These are phyloP conservation scores for Thalassiosira mediterranea DNA, from an alignment of 352 stramenopile species.

Conservation along the genomic window DNA sequence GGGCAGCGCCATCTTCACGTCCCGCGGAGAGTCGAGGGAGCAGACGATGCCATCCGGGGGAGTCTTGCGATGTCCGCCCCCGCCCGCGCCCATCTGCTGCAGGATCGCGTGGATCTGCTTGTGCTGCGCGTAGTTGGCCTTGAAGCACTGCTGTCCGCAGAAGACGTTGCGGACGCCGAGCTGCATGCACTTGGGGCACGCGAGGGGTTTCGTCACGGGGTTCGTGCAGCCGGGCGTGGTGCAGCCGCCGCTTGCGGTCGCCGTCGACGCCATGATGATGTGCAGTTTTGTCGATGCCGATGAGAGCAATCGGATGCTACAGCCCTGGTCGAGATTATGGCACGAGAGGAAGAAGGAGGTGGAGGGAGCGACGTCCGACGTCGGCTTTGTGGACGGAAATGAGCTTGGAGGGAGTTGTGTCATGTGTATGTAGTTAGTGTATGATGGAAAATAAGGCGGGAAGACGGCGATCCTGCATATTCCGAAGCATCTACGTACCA, in stretches of 20 bases:
- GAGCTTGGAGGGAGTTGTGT: too few species aligned
- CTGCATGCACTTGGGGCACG: constrained; percentile 81
- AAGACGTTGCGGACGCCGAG: constrained; percentile 80
- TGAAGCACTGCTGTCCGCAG: constrained; percentile 96
- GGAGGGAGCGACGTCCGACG: too few species aligned
- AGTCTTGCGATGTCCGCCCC: constrained; percentile 16
- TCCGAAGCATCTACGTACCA: too few species aligned
- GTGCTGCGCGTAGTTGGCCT: constrained; percentile 92
- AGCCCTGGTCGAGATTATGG: too few species aligned
- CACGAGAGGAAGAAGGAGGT: too few species aligned
- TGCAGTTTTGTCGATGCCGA: background rate
- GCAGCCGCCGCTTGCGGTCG: constrained; percentile 24
- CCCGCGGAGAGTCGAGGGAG: constrained; percentile 1
- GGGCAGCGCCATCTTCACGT: constrained; percentile 52
- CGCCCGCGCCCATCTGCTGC: constrained; percentile 83
- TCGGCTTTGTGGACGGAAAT: too few species aligned
- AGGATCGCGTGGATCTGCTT: constrained; percentile 96
- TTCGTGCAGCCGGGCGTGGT: constrained; percentile 72
- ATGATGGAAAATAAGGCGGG: too few species aligned
- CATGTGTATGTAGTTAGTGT: too few species aligned
- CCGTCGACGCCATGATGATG: constrained; percentile 2
- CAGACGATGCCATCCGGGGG: constrained; percentile 15
- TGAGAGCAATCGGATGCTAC: too few species aligned
- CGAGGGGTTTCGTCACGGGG: constrained; percentile 56
- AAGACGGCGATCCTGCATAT: too few species aligned